phyloP scores from a whole-genome alignment of 345 rosid species.

The Gynandropsis gynandra region DNA sequence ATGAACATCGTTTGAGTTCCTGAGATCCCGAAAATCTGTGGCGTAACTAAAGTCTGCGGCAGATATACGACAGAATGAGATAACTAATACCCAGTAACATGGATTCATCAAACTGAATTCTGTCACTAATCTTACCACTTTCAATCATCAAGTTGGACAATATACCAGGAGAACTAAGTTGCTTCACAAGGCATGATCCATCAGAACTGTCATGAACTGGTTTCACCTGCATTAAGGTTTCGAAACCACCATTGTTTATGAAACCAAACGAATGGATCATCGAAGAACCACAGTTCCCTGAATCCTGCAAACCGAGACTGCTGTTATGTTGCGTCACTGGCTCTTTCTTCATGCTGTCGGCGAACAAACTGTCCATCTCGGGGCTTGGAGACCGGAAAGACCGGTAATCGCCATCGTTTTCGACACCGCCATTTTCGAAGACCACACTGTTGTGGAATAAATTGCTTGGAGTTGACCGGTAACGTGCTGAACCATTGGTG shows the following conservation, averaged over 20 bases:
- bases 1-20: neutral
- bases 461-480: conserved; percentile 42
- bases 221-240: no score
- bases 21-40: neutral
- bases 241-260: conserved; percentile 9
- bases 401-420: conserved; percentile 12
- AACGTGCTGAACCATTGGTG: conserved; percentile 28
- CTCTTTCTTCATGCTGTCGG: conserved; percentile 29
- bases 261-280: no score
- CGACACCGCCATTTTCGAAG: conserved; percentile 13
- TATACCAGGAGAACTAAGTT: conserved; percentile 46
- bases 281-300: no score
- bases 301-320: neutral
- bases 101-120: neutral
- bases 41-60: neutral
- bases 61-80: neutral
- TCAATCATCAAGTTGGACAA: conserved; percentile 37
- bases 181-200: conserved; percentile 35
- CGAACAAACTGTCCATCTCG: conserved; percentile 38
- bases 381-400: conserved; percentile 35
- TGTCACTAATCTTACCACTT: conserved; percentile 30
- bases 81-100: neutral
- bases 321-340: neutral
- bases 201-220: neutral
- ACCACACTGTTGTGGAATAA: conserved; percentile 26